Conservation (phyloP, 345 rosid species). For the Clarkia xantiana region DNA sequence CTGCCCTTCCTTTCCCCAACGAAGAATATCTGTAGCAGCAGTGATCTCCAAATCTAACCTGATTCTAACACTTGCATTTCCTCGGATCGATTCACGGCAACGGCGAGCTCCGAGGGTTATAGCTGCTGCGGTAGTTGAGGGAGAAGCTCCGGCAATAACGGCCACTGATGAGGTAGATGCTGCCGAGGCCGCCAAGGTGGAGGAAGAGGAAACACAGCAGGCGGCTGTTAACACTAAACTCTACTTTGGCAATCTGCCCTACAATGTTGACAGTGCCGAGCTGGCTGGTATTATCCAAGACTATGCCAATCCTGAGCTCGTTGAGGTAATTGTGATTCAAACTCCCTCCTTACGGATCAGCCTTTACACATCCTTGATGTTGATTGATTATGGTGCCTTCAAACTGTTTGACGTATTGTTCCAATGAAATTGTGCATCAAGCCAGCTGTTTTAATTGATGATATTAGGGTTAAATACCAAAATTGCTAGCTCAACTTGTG, state of each 20-base stretch:
- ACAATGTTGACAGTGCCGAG: constrained; percentile 76
- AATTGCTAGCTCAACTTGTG: too few relatives aligned
- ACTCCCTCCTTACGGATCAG: background rate
- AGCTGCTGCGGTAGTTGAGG: constrained; percentile 19
- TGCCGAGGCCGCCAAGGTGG: constrained; percentile 6
- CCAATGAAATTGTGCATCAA: too few relatives aligned
- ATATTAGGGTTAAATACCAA: too few relatives aligned
- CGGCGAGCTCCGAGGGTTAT: constrained; percentile 32
- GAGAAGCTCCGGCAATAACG: constrained; percentile 9
- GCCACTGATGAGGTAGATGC: constrained; percentile 8
- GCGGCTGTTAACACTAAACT: constrained; percentile 47
- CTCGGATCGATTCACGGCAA: constrained; percentile 4
- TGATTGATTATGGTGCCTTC: background rate
- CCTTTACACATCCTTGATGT: too few relatives aligned
- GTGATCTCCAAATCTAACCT: background rate
- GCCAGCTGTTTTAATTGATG: too few relatives aligned
- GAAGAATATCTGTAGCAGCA: background rate
- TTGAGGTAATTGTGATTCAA: constrained; percentile 33
- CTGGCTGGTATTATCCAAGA: constrained; percentile 85
- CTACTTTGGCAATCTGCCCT: constrained; percentile 86
- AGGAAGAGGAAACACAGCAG: constrained; percentile 9
- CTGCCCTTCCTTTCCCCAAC: constrained; percentile 5
- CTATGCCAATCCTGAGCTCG: constrained; percentile 57
- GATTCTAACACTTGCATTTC: constrained; percentile 5
- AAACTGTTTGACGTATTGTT: too few relatives aligned